These are phyloP conservation scores for Ophiognomonia clavigignenti-juglandacearum DNA, from an alignment of 2,329 filamentous ascomycete genomes.

Conservation along the genomic window DNA sequence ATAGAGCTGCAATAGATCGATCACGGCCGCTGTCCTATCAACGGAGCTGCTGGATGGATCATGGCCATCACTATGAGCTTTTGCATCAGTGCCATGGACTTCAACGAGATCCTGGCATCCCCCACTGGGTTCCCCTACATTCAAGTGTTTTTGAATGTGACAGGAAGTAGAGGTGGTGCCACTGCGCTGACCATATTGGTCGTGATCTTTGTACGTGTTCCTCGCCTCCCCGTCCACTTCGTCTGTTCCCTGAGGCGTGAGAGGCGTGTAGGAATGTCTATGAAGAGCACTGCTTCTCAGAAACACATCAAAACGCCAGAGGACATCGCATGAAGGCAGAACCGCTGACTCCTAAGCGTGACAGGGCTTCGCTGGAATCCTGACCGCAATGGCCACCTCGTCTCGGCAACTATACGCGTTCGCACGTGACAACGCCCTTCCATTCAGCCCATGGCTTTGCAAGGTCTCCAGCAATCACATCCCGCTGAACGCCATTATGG, in stretches of 20 bases:
- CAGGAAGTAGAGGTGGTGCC: slow-evolving; percentile 19
- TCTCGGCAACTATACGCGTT: slow-evolving; percentile 28
- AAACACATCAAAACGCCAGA: too few species aligned
- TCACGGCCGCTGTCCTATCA: slow-evolving; percentile 29
- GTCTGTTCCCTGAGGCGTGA: too few species aligned
- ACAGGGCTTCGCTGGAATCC: slow-evolving; percentile 20
- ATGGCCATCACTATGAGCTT: slow-evolving; percentile 22
- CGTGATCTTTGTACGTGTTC: slow-evolving; percentile 7
- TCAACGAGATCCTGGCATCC: slow-evolving; percentile 1
- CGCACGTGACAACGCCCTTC: slow-evolving; percentile 31
- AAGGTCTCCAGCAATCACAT: slow-evolving; percentile 14
- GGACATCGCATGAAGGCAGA: too few species aligned
- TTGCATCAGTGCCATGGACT: slow-evolving; percentile 9
- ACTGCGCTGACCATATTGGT: slow-evolving; percentile 23
- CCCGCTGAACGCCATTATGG: slow-evolving; percentile 17
- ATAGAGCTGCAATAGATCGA: slow-evolving; percentile 17
- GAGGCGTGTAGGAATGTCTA: too few species aligned
- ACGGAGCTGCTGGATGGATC: slow-evolving; percentile 23
- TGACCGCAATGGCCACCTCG: slow-evolving; percentile 25
- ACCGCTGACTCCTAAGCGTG: too few species aligned
- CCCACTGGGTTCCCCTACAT: slow-evolving; percentile 26
- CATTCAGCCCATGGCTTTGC: slow-evolving; percentile 25
- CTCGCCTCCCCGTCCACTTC: too few species aligned
- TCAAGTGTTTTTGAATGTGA: slow-evolving; percentile 24
- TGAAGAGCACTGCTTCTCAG: too few species aligned